Evolutionary conservation across 2,329 filamentous ascomycete species (phyloP).

Genomic region (Aspergillus pseudoglaucus): DNA sequence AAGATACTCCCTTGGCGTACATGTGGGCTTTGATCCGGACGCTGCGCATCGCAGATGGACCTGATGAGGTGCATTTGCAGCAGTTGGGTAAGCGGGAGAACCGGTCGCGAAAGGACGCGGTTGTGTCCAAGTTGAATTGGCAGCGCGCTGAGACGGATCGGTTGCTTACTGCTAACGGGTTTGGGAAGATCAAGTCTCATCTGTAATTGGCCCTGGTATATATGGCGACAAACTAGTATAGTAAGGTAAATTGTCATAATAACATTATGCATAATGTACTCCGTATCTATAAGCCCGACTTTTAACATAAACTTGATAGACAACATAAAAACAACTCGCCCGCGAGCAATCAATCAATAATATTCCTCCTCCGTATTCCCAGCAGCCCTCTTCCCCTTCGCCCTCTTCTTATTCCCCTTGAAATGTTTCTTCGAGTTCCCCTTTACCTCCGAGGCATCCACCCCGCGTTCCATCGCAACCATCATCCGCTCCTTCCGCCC

Average conservation of each 20-base stretch:
- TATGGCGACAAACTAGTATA: background rate
- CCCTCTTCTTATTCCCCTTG: conserved; percentile 34
- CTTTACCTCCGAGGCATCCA: conserved; percentile 72
- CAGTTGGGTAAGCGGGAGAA: conserved; percentile 52
- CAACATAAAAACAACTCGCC: conserved; percentile 12
- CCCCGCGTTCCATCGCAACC: conserved; percentile 73
- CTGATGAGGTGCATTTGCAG: conserved; percentile 85
- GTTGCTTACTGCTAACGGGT: conserved; percentile 31
- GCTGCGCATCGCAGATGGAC: conserved; percentile 81
- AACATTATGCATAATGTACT: background rate
- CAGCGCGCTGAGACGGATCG: conserved; percentile 34
- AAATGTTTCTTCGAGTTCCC: conserved; percentile 74
- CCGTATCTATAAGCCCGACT: background rate
- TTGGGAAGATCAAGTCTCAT: conserved; percentile 28
- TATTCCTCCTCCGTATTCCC: conserved; percentile 23
- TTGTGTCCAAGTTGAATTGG: conserved; percentile 37
- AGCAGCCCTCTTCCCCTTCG: conserved; percentile 26
- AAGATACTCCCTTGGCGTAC: conserved; percentile 84
- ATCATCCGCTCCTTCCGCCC: conserved; percentile 75
- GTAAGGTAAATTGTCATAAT: background rate
- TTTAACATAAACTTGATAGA: background rate
- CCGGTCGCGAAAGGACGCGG: conserved; percentile 41
- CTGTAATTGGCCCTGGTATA: conserved; percentile 15
- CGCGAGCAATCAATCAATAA: conserved; percentile 18
- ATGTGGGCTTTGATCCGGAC: conserved; percentile 79